Evolutionary conservation across 2,329 filamentous ascomycete species (phyloP).

Genomic region (Helminthosporium solani): DNA sequence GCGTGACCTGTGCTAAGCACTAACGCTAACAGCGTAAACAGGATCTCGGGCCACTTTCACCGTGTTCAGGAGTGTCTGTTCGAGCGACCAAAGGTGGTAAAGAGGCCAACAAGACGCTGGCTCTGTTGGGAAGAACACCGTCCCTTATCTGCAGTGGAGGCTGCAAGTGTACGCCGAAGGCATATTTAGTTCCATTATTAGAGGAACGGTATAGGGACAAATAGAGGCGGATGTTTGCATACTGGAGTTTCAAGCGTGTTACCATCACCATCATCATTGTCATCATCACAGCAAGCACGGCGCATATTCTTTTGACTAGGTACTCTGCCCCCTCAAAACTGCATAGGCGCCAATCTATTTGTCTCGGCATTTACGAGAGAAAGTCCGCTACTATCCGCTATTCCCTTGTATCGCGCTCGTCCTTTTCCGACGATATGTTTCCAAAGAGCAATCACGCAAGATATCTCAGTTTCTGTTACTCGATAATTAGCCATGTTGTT

Average conservation of each 20-base stretch:
- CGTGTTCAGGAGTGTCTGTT: background rate
- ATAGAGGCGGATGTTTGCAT: background rate
- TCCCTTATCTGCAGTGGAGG: background rate
- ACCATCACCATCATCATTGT: background rate
- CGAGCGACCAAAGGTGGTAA: background rate
- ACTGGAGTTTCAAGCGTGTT: background rate
- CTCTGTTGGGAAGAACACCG: background rate
- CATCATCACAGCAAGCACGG: background rate
- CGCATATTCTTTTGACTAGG: background rate
- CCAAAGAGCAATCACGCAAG: background rate
- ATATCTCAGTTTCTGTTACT: conserved; percentile 11
- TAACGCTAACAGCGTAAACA: background rate
- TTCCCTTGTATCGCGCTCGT: background rate
- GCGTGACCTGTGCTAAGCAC: background rate
- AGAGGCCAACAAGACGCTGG: background rate
- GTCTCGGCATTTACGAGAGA: background rate
- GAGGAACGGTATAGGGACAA: background rate
- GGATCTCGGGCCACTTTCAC: background rate
- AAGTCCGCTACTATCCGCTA: background rate
- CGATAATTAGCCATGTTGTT: conserved; percentile 9
- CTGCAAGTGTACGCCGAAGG: background rate
- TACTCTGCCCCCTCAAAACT: background rate
- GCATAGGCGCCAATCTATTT: conserved; percentile 2
- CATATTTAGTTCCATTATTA: background rate
- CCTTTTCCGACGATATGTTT: background rate